phyloP scores from a whole-genome alignment of 495 filamentous ascomycete species.

The Hypoxylon perforatum region DNA sequence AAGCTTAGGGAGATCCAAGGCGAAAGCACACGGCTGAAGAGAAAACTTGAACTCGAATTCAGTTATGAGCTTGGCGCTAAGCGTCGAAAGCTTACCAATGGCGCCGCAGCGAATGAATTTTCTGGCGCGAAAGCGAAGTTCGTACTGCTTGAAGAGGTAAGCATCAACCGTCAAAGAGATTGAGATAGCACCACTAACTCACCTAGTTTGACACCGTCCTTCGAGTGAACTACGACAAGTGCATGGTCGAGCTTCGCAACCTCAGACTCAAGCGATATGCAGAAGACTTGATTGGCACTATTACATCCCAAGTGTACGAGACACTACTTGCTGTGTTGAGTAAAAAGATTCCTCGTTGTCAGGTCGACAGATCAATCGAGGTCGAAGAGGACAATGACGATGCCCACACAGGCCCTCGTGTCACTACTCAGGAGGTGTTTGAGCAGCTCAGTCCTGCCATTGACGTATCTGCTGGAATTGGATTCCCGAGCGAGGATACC shows the following conservation, averaged over 20 bases:
- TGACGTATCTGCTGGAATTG: constrained; percentile 55
- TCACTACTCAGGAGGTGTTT: constrained; percentile 62
- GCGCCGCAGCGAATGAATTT: constrained; percentile 39
- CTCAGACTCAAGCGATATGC: constrained; percentile 73
- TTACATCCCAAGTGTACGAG: constrained; percentile 78
- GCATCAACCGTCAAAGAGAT: not conserved
- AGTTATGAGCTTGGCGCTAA: constrained; percentile 49
- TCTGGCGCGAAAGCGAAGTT: constrained; percentile 52
- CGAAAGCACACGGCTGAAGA: constrained; percentile 60
- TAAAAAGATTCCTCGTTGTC: constrained; percentile 73
- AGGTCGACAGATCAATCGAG: constrained; percentile 62
- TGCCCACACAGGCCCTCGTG: constrained; percentile 39
- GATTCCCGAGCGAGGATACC: constrained; percentile 52
- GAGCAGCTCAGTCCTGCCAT: constrained; percentile 57
- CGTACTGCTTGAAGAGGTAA: constrained; percentile 49
- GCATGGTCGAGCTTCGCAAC: constrained; percentile 82
- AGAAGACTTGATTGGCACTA: constrained; percentile 67
- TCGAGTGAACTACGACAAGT: constrained; percentile 87
- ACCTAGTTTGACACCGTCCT: constrained; percentile 68
- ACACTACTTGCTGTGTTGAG: constrained; percentile 76
- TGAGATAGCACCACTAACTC: constrained; percentile 15
- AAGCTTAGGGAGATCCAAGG: constrained; percentile 61
- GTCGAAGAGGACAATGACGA: constrained; percentile 65
- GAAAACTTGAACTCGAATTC: constrained; percentile 57
- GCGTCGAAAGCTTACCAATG: constrained; percentile 59